Evolutionary conservation across 116 monocot genomes (phyloP), one percentile per base, ranked within the genome.

Genomic region (Papilionanthe hybrid): DNA sequence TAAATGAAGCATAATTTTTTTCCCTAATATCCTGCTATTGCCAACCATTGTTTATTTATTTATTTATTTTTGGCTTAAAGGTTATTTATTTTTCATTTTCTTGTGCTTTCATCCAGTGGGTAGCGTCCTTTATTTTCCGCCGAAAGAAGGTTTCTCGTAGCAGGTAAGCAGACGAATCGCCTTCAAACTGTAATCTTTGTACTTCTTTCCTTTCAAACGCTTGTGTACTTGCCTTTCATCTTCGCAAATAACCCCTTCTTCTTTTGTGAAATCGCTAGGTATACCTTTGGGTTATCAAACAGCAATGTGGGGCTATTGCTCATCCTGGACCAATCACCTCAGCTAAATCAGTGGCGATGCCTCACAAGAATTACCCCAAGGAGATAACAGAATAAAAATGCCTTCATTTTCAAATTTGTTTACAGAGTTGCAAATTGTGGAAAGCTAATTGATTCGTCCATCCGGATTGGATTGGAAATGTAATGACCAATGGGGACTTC

Each of bases 301-400:
- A 82, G 72, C 80, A 90, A 90, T 71, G 76, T 58, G 1, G 93
- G 93, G 29, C 79, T 93, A 77, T 48, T 93, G 80, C 73, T 85
- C 42, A 72, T 93, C 27, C 78, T 93, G 72, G 87, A 90, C 27
- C 88, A 80, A 29, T 78, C 86, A 5, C 63, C 83, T 12, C 74
- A 57, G 30, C 37, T 77, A 81, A 72, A 77, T 30, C 88, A 81
- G 19, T 82, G 87, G 80, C 82, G 82, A 82, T 81, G 79, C 75
- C 82, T 84, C 63, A n/a, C 75, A 30, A 85, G 72, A 80, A 37
- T 56, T 27, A 32, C 42, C 32, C 47, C 20, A 10, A 60, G 15
- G 23, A 81, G 42, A 44, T 23, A 28, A 30, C n/a, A 81, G 22
- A 68, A 49, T 15, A 3, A 67, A 67, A 67, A 9, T 67, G 67